Percentiles rank a stretch among this genome's conserved stretches.
Evolutionary conservation across 176 grass and related monocot genomes (phyloP).

Genomic region (Tillandsia leiboldiana): DNA sequence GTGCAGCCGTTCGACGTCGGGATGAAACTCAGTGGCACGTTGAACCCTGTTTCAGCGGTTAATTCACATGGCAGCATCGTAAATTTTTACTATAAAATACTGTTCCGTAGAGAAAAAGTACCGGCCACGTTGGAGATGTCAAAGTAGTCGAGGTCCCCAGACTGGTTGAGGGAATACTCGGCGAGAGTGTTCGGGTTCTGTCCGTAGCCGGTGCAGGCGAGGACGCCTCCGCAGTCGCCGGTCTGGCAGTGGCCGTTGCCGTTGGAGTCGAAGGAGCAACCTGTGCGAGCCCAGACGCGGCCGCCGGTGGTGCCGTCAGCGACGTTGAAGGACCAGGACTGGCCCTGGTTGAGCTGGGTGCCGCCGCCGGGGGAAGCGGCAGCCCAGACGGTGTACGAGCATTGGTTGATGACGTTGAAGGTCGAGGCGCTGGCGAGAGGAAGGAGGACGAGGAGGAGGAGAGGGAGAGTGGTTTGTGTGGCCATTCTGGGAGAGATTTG

Average conservation of each 20-base stretch:
- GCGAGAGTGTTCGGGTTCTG: slow-evolving; percentile 35
- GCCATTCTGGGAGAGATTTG: too few species aligned
- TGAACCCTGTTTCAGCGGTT: background rate
- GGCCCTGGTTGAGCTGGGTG: slow-evolving; percentile 18
- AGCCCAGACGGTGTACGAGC: slow-evolving; percentile 35
- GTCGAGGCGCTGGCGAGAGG: slow-evolving; percentile 4
- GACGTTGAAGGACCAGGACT: slow-evolving; percentile 29
- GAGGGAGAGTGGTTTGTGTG: background rate
- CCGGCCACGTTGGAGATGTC: slow-evolving; percentile 33
- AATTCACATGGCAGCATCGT: too few species aligned
- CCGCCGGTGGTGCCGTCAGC: slow-evolving; percentile 12
- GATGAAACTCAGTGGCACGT: slow-evolving; percentile 1
- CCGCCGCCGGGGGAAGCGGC: slow-evolving; percentile 29
- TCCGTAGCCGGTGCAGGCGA: slow-evolving; percentile 27
- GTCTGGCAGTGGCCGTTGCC: slow-evolving; percentile 34
- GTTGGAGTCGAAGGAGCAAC: slow-evolving; percentile 35
- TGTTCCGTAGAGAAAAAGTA: too few species aligned
- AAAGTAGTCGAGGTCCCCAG: slow-evolving; percentile 5
- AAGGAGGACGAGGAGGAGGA: background rate
- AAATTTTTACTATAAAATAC: too few species aligned
- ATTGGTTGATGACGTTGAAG: slow-evolving; percentile 42
- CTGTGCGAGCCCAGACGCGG: slow-evolving; percentile 47
- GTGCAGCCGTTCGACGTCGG: background rate
- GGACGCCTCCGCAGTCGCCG: slow-evolving; percentile 35
- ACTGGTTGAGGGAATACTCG: slow-evolving; percentile 37